Evolutionary conservation across 352 stramenopile species (phyloP), one percentile per base, ranked within the genome.

Genomic region (Globisporangium iwayamae): DNA sequence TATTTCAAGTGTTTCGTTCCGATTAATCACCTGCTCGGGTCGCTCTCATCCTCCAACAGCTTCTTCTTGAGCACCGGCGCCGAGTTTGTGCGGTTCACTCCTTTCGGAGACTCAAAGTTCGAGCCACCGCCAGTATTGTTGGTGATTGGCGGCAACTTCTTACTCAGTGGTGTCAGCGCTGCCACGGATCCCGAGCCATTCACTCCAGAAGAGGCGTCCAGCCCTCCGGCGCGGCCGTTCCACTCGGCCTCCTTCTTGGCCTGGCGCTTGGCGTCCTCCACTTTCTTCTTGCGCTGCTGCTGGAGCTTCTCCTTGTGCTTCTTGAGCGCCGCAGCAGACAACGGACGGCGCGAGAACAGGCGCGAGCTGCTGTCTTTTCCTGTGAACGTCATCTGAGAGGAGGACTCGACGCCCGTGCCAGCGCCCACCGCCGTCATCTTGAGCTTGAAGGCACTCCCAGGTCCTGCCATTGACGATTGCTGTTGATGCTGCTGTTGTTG

Each of bases 231-330:
- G 8, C 86, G 81, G 9, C 86, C 86, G 32, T 83, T 73, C 88
- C 86, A 96, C 50, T 93, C 80, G 7, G 83, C 73, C 65, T 96
- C 86, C 73, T 91, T 87, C 25, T 78, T 74, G 2, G 81, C 69
- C 34, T 85, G 70, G 2, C 72, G 71, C 48, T 81, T 78, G 3
- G 70, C 68, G 16, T 92, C 83, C 30, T 91, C 83, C 46, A 81
- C 69, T n/a, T 81, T 80, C 63, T 88, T 85, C 43, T 85, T 84
- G 30, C 79, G 81, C 51, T 88, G 76, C 9, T 74, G 56, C 6
- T 75, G 51, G 41, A 88, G 63, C 70, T 91, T 90, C 28, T 89
- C 76, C 57, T 86, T 84, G 60, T 93, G 81, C 20, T 79, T 83
- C 59, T 92, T 91, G n/a, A 89, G 71, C n/a, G 85, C 74, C 34